Evolutionary conservation across 352 stramenopile species (phyloP).

Genomic region (Pythium scleroteichum): DNA sequence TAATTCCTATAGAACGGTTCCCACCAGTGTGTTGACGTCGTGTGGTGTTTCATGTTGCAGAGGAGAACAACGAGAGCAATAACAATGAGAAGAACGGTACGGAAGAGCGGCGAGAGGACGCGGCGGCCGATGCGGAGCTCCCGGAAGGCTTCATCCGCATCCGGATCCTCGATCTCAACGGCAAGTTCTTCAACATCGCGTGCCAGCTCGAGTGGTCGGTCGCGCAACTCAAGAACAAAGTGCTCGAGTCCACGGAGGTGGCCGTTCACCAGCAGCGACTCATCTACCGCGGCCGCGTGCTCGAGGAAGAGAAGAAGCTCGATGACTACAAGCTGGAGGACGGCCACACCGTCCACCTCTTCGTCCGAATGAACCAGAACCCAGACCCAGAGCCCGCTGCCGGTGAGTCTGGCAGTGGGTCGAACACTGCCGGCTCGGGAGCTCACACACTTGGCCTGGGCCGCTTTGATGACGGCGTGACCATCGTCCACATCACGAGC

Average conservation of each 20-base stretch:
- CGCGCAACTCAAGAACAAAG: conserved; percentile 61
- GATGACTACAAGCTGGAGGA: conserved; percentile 89
- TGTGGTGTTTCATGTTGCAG: not conserved
- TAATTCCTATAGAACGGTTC: no score
- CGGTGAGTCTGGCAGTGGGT: not conserved
- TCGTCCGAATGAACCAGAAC: conserved; percentile 70
- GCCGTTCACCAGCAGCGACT: conserved; percentile 76
- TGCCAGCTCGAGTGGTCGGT: conserved; percentile 72
- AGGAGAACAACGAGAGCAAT: conserved; percentile 6
- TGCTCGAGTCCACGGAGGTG: conserved; percentile 76
- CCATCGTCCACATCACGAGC: conserved; percentile 78
- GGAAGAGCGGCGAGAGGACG: not conserved
- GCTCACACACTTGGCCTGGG: conserved; percentile 23
- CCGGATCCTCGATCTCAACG: conserved; percentile 82
- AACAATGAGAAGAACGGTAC: conserved; percentile 1
- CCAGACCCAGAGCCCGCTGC: conserved; percentile 55
- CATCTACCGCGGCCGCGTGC: conserved; percentile 90
- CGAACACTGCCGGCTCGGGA: conserved; percentile 15
- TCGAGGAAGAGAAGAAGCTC: conserved; percentile 79
- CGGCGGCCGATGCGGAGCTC: conserved; percentile 10
- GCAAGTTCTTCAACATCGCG: conserved; percentile 81
- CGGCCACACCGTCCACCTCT: conserved; percentile 90
- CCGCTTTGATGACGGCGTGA: conserved; percentile 47
- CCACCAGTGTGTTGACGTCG: no score
- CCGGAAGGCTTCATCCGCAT: conserved; percentile 52